Conservation (phyloP, 2,329 filamentous ascomycete species). For the Ophiostoma ulmi region DNA sequence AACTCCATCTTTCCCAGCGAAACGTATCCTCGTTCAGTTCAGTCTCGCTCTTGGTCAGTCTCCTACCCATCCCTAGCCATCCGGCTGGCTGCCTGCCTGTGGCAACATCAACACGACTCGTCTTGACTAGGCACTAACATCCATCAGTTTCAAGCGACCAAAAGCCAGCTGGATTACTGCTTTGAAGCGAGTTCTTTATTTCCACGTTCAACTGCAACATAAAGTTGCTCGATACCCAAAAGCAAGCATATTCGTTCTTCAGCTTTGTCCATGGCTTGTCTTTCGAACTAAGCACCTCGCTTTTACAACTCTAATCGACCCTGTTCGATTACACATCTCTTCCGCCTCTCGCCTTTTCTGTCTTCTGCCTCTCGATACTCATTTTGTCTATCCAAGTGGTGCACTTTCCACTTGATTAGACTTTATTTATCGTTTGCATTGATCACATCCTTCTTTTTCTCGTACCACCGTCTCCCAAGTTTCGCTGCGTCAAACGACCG, state of each 20-base stretch:
- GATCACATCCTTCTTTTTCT: not conserved
- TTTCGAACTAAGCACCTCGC: constrained; percentile 25
- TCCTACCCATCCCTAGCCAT: not conserved
- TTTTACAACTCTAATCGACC: constrained; percentile 24
- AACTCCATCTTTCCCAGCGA: constrained; percentile 6
- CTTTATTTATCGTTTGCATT: not conserved
- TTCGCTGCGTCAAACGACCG: constrained; percentile 17
- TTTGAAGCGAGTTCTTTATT: not conserved
- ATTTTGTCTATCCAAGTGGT: not conserved
- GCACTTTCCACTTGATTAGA: not conserved
- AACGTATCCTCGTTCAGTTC: not conserved
- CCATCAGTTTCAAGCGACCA: not conserved
- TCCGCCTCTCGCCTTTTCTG: constrained; percentile 27
- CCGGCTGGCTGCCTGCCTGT: not conserved
- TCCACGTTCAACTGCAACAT: not conserved
- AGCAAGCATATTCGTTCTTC: not conserved
- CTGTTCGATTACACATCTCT: constrained; percentile 32
- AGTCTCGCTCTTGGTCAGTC: constrained; percentile 15
- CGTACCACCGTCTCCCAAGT: constrained; percentile 11
- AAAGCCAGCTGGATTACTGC: constrained; percentile 13
- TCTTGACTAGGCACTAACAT: not conserved
- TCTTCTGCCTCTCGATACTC: not conserved
- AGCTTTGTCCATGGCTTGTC: constrained; percentile 35
- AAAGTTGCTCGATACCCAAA: not conserved
- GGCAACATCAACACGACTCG: not conserved